phyloP scores from a whole-genome alignment of 2,329 filamentous ascomycete genomes.

The Scortechinia acanthostroma region DNA sequence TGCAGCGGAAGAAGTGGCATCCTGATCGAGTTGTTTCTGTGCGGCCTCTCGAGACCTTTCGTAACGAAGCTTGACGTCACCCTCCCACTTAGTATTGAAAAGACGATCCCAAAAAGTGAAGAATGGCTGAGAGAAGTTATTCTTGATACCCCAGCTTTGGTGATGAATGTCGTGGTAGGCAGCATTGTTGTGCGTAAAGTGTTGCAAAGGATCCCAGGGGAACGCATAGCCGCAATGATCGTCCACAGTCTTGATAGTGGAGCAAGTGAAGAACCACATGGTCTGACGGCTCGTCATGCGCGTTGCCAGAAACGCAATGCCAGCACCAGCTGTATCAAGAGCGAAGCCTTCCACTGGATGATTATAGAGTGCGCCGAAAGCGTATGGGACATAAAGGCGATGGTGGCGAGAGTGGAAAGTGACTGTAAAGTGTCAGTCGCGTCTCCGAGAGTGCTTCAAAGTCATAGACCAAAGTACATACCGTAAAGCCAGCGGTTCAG shows the following conservation, averaged over 20 bases:
- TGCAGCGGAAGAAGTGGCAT: not conserved
- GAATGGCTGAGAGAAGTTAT: conserved; percentile 48
- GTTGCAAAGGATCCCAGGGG: conserved; percentile 60
- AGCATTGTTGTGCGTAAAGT: conserved; percentile 51
- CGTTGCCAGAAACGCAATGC: conserved; percentile 49
- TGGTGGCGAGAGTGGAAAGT: conserved; percentile 64
- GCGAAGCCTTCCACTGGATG: conserved; percentile 62
- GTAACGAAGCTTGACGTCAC: conserved; percentile 34
- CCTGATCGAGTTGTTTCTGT: not conserved
- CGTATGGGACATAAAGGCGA: conserved; percentile 64
- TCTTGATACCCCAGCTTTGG: conserved; percentile 68
- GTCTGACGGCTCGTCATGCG: conserved; percentile 55
- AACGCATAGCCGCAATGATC: conserved; percentile 65
- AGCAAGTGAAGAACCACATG: conserved; percentile 62
- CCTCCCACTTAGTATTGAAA: conserved; percentile 55
- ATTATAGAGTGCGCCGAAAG: conserved; percentile 66
- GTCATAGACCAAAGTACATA: conserved; percentile 33
- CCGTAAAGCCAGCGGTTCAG: conserved; percentile 42
- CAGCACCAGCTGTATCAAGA: conserved; percentile 57
- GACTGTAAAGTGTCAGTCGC: conserved; percentile 23
- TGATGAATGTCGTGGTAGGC: conserved; percentile 67
- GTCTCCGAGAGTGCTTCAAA: not conserved
- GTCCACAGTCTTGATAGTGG: conserved; percentile 64
- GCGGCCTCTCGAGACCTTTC: not conserved
- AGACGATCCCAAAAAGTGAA: conserved; percentile 63